A percentile compares a stretch with the other conserved stretches of the same genome.
These are phyloP conservation scores for Lepraria neglecta DNA, from an alignment of 495 filamentous ascomycete genomes.

Conservation along the genomic window DNA sequence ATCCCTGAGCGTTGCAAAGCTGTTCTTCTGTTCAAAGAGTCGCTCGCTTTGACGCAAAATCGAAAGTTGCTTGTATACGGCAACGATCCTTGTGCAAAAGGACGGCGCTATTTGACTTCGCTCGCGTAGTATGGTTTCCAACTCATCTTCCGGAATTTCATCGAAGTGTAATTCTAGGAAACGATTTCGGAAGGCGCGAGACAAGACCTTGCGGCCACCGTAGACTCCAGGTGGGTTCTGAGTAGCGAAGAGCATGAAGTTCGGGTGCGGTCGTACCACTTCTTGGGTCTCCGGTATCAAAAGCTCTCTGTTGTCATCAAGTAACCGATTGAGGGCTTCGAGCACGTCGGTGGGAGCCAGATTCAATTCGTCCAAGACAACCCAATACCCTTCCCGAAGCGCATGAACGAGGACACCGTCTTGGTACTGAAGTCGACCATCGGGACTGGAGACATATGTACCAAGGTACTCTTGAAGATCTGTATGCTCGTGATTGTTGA, in stretches of 20 bases:
- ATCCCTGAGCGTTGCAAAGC: conserved; percentile 94
- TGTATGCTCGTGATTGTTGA: conserved; percentile 99
- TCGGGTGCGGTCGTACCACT: conserved; percentile 77
- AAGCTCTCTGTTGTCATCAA: conserved; percentile 97
- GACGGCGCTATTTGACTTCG: conserved; percentile 84
- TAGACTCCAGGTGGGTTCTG: conserved; percentile 96
- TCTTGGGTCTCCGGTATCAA: conserved; percentile 97
- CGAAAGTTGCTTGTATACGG: conserved; percentile 90
- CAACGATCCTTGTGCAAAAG: conserved; percentile 81
- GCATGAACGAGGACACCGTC: conserved; percentile 94
- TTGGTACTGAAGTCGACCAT: conserved; percentile 81
- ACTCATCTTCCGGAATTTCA: conserved; percentile 91
- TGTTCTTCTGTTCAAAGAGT: conserved; percentile 94
- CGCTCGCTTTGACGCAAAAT: conserved; percentile 79
- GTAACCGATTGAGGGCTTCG: conserved; percentile 86
- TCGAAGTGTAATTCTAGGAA: conserved; percentile 98
- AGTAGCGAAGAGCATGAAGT: conserved; percentile 99
- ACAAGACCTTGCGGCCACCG: conserved; percentile 86
- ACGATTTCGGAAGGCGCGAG: conserved; percentile 89
- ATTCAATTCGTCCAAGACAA: conserved; percentile 95
- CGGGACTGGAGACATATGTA: conserved; percentile 78
- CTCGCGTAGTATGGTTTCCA: conserved; percentile 87
- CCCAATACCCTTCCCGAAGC: conserved; percentile 89
- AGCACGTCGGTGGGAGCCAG: conserved; percentile 93
- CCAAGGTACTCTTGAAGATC: conserved; percentile 97